Base-by-base conservation (phyloP, 805 yeast genomes). In the Yamadazyma paraphyllophila region DNA sequence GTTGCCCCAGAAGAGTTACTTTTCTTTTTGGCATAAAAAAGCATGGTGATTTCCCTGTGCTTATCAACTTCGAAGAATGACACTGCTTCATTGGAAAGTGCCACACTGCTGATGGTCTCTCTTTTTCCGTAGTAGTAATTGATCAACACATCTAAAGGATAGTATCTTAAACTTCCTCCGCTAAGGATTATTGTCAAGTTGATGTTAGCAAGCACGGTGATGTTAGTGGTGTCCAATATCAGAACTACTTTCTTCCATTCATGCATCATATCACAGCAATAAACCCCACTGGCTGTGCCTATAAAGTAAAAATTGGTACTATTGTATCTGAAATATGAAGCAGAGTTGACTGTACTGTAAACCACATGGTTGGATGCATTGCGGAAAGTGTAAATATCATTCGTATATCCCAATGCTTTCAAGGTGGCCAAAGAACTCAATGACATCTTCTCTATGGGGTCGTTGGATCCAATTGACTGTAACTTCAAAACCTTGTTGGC, bases 271-370 rank as follows among this genome's bases (percentile, higher is more conserved):
- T 67, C 69, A n/a, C 75, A 69, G 50, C 86, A 62, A 53, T 76
- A 85, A 1, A 89, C 63, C 0, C 96, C 96, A 43, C 71, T 64
- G 1, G 73, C 73, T 2, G 85, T 69, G 1, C 94, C 96, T 15
- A 84, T 58, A 2, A 86, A 60, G 35, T 72, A 61, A 48, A 75
- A 83, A 9, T 57, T 64, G 16, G 70, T 69, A 3, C 72, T 75
- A 25, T 74, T 71, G 53, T 69, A 74, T 11, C 56, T 60, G 49
- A 87, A 77, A 17, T 71, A 57, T 1, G 72, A 66, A 2, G 78
- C 65, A 44, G 81, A 75, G 27, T 69, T 62, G 2, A 77, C 62
- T 17, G 59, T 57, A 57, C 76, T 61, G 51, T 63, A 61, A 0
- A 65, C 63, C 25, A 69, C 49, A 41, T 56, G 59, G 39, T 53